Percentiles rank a stretch among this genome's conserved stretches.
These are phyloP conservation scores for Hygrophorus pudorinus DNA, from an alignment of 768 basidiomycete genomes.

Conservation along the genomic window DNA sequence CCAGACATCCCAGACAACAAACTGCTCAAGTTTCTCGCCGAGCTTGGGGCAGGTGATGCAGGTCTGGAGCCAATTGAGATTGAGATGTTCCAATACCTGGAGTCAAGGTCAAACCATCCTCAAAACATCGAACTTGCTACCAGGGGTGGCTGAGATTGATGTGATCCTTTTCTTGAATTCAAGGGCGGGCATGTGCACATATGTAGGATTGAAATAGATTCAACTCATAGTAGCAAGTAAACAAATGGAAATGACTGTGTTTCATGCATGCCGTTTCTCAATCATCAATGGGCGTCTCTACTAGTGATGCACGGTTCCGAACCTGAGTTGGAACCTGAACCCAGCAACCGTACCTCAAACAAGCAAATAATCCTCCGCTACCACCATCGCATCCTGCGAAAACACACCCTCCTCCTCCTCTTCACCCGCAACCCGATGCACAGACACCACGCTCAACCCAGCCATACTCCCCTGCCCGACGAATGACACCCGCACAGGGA, in stretches of 20 bases:
- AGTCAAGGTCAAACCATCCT: background rate
- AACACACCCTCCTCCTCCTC: constrained; percentile 28
- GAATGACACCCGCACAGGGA: constrained; percentile 85
- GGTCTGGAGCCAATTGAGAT: background rate
- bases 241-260: too few species aligned
- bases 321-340: too few species aligned
- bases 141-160: background rate
- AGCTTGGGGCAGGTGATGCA: background rate
- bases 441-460: constrained; percentile 56
- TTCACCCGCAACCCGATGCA: constrained; percentile 41
- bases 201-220: too few species aligned
- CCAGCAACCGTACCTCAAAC: constrained; percentile 22
- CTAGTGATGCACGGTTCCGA: too few species aligned
- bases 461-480: constrained; percentile 73
- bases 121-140: background rate
- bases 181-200: background rate
- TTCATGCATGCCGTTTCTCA: too few species aligned
- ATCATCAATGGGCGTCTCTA: too few species aligned
- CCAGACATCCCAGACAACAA: background rate
- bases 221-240: too few species aligned
- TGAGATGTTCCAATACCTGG: background rate
- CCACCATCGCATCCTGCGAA: constrained; percentile 47
- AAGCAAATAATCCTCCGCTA: constrained; percentile 47
- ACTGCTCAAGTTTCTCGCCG: background rate
- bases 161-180: background rate